Evolutionary conservation across 2,329 filamentous ascomycete species (phyloP), one percentile per base, ranked within the genome.

Genomic region (Penicillium sclerotigenum): DNA sequence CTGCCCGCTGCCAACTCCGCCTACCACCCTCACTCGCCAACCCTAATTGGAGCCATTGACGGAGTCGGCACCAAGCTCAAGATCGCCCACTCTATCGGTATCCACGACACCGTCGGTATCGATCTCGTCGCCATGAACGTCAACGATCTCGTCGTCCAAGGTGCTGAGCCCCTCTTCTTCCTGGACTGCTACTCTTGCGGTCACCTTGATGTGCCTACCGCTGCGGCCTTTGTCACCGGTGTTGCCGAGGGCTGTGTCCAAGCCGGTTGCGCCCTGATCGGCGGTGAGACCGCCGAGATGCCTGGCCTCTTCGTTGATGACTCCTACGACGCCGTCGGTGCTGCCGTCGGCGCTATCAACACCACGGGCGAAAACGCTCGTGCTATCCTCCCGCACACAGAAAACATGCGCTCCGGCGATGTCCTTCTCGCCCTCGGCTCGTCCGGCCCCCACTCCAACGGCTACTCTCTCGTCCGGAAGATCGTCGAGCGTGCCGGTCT

Each of bases 41-140:
- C 92, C 54, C 77, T 97, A 26, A 90, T 97, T n/a, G 90, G 90
- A 53, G 92, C 91, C 58, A 97, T 97, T 62, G 94, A 99, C 71
- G 94, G 94, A 50, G 91, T 97, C 36, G 94, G 93, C 57, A 97
- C 93, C 47, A 97, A 97, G 79, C 87, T 97, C 66, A 95, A 95
- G 82, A 90, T 99, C 68, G 94, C 94, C 0, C 93, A 97, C 72
- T 84, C 86, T 13, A 89, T 95, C 79, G 83, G 86, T 66, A 91
- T 95, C 77, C 94, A 97, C 76, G 87, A 93, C 74, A 96, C 92
- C 3, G 93, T 99, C 11, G 94, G 94, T 58, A 91, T 99, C 66
- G 94, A 99, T 72, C 83, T 99, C 34, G 94, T 99, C 4, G 94
- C 94, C 64, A 97, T 97, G 93, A 97, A 97, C 74, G 94, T 97